Percentiles rank a stretch among this genome's conserved stretches.
These are phyloP conservation scores for Saccharomyces hybrid DNA, from an alignment of 1,139 yeast species.

Conservation along the genomic window DNA sequence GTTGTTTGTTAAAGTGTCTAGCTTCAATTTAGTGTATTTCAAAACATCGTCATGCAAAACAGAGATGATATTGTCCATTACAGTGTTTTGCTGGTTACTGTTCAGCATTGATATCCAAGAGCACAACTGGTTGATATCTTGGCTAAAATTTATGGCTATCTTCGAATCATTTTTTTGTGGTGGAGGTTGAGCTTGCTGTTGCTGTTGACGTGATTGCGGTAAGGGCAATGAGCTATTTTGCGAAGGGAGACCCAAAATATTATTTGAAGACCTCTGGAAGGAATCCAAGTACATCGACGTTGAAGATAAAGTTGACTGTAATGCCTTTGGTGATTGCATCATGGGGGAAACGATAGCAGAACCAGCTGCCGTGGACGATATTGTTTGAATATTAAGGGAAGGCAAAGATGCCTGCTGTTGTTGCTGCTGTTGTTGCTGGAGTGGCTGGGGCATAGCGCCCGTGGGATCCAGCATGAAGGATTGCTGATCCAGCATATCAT, in stretches of 20 bases:
- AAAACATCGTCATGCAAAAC: conserved; percentile 43
- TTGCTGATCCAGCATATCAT: conserved; percentile 22
- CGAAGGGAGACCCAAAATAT: conserved; percentile 31
- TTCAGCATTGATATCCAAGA: conserved; percentile 54
- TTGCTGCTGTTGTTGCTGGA: conserved; percentile 7
- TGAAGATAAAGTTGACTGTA: conserved; percentile 10
- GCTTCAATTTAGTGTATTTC: conserved; percentile 39
- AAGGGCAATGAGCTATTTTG: conserved; percentile 28
- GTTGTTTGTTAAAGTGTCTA: conserved; percentile 30
- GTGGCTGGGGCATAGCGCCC: neutral
- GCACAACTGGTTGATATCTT: conserved; percentile 45
- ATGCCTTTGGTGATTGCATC: conserved; percentile 13
- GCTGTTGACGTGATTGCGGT: conserved; percentile 7
- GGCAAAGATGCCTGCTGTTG: conserved; percentile 3
- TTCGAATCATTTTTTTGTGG: conserved; percentile 10
- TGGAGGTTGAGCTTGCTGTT: conserved; percentile 8
- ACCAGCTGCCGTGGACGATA: conserved; percentile 5
- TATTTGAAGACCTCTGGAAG: conserved; percentile 4
- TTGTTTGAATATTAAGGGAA: conserved; percentile 1
- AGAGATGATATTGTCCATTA: conserved; percentile 51
- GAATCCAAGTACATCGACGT: conserved; percentile 12
- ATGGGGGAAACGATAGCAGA: conserved; percentile 23
- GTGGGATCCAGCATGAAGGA: conserved; percentile 10
- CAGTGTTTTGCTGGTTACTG: conserved; percentile 49
- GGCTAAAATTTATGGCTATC: conserved; percentile 35